Base-by-base conservation (phyloP, 2,329 filamentous ascomycete genomes). In the Aulographum hederae region DNA sequence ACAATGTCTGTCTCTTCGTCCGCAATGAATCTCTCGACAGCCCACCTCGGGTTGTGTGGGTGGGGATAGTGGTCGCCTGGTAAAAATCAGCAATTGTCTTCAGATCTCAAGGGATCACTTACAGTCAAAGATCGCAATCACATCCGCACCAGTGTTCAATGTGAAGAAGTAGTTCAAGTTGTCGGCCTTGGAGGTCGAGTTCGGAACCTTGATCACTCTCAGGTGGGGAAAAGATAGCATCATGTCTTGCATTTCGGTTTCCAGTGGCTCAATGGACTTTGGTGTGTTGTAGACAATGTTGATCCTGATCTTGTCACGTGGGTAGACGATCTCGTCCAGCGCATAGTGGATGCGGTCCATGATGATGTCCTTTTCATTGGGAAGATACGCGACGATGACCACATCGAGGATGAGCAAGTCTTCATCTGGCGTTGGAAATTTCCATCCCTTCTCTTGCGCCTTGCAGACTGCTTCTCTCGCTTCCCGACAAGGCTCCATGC, bases 1-100 rank as follows among this genome's bases (percentile, higher is more conserved):
- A 63, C 60, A 34, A 62, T 58, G 32, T 61, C 58, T 15, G 58
- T 43, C n/a, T 52, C 48, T 5, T 47, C 37, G 30, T 60, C 53
- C 14, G 48, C 45, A 13, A 55, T 45, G 37, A 63, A 61, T 27
- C 58, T 50, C 39, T 63, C 60, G 10, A 54, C 54, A 12, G 60
- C 59, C 60, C 60, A 63, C 10, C 58, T 46, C 5, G 58, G 55
- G 17, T 53, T 57, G 40, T 63, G 54, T 2, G 60, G 60, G 34
- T 64, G 60, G 5, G 59, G 56, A 33, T 61, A 61, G 42, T 64
- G 60, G 37, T 63, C 60, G n/a, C n/a, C n/a, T n/a, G n/a, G n/a
- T n/a, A n/a, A n/a, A n/a, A n/a, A n/a, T n/a, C n/a, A n/a, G n/a
- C n/a, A n/a, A n/a, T n/a, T n/a, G n/a, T n/a, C n/a, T n/a, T n/a